A percentile compares a stretch with the other conserved stretches of the same genome.
These are phyloP conservation scores for Zygnema circumcarinatum DNA, from an alignment of 139 green algal species.

Conservation along the genomic window DNA sequence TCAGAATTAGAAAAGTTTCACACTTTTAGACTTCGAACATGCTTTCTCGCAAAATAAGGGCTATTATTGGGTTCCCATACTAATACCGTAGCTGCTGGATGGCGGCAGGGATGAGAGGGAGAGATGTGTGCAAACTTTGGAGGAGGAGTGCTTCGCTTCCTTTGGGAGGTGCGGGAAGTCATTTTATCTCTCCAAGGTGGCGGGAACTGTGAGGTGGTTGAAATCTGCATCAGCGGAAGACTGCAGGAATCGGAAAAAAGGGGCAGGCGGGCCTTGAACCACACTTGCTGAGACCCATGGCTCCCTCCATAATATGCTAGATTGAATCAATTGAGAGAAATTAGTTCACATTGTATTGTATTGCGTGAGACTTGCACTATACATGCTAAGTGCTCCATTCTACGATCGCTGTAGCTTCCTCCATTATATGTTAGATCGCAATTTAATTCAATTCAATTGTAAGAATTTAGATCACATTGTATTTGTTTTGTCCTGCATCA, in stretches of 20 bases:
- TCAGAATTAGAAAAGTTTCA: neutral
- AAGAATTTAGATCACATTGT: too few species aligned
- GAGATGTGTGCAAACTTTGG: neutral
- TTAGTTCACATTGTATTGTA: neutral
- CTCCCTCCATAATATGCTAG: too few species aligned
- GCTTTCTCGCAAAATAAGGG: too few species aligned
- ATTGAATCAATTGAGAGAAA: constrained; percentile 9
- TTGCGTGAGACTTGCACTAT: neutral
- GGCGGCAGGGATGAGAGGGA: neutral
- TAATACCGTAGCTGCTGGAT: too few species aligned
- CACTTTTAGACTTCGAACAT: too few species aligned
- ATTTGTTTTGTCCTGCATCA: too few species aligned
- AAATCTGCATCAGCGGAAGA: constrained; percentile 5
- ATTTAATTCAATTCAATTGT: too few species aligned
- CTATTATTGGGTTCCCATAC: too few species aligned
- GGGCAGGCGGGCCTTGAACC: too few species aligned
- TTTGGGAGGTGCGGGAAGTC: constrained; percentile 32
- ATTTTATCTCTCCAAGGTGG: constrained; percentile 32
- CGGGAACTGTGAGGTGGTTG: constrained; percentile 3
- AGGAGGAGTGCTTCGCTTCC: constrained; percentile 19
- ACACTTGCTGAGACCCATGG: neutral
- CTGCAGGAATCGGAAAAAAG: neutral
- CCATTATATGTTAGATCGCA: too few species aligned
- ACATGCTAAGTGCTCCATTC: neutral
- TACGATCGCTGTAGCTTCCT: too few species aligned